Conservation (phyloP, 305 asterid species). For the Fraxinus nigra region DNA sequence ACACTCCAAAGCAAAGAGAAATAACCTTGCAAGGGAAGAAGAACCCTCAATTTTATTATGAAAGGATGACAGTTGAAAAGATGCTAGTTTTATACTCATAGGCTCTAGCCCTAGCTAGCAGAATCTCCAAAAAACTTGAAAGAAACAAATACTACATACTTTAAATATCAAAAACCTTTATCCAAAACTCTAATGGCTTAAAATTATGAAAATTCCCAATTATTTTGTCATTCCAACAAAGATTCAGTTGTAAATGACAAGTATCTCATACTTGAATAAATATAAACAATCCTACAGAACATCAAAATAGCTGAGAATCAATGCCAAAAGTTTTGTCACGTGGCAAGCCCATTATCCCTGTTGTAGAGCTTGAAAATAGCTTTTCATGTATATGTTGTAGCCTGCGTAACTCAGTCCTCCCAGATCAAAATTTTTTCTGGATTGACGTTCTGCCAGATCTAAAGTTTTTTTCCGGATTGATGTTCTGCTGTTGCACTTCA, state of each 20-base stretch:
- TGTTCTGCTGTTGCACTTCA: not conserved
- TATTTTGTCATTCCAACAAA: not conserved
- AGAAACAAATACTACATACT: not conserved
- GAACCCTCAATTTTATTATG: not conserved
- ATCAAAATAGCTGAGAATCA: not conserved
- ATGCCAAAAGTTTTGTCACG: not conserved
- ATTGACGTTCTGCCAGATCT: not conserved
- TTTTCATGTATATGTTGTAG: not conserved
- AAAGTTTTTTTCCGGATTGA: not conserved
- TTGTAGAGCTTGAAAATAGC: not conserved
- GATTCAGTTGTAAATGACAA: not conserved
- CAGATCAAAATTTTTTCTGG: not conserved
- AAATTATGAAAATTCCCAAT: not conserved
- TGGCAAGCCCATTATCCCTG: not conserved
- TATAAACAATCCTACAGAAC: not conserved
- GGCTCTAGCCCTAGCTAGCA: not conserved
- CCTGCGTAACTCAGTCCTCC: not conserved
- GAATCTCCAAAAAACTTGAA: not conserved
- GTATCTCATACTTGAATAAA: not conserved
- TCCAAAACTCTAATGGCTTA: not conserved
- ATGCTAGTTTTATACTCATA: not conserved
- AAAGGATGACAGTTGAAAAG: not conserved
- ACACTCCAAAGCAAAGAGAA: not conserved
- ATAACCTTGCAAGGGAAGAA: not conserved
- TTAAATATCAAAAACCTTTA: not conserved